Percentiles rank a stretch among this genome's conserved stretches.
Conservation (phyloP, 2,329 filamentous ascomycete genomes). For the Thelonectria blattea region DNA sequence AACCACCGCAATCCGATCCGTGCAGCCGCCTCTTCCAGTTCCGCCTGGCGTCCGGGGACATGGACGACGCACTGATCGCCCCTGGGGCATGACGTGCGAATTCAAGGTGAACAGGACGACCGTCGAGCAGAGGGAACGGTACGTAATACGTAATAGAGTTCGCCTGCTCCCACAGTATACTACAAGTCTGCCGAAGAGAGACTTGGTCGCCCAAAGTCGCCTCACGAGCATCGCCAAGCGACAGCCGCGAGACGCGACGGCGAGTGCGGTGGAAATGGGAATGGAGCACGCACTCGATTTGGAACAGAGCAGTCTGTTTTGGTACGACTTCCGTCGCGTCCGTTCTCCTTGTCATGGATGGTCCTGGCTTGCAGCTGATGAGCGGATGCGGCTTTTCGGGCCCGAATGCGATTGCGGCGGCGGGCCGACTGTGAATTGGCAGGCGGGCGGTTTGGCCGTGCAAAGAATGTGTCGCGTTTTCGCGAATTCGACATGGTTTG, state of each 20-base stretch:
- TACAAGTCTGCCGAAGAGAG: no score
- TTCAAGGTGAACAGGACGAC: no score
- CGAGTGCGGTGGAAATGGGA: neutral
- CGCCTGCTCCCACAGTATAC: no score
- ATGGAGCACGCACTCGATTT: neutral
- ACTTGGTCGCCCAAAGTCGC: no score
- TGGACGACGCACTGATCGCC: conserved; percentile 23
- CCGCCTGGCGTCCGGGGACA: conserved; percentile 18
- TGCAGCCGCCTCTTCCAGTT: conserved; percentile 15
- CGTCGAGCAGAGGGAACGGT: no score
- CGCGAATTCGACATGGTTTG: neutral
- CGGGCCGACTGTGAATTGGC: conserved; percentile 17
- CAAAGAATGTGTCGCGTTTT: neutral
- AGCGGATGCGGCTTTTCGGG: conserved; percentile 12
- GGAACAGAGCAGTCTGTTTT: neutral
- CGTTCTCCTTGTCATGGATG: conserved; percentile 1
- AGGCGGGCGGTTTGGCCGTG: neutral
- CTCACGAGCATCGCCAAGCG: neutral
- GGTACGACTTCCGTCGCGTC: neutral
- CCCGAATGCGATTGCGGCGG: conserved; percentile 9
- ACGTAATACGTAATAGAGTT: no score
- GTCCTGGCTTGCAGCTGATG: neutral
- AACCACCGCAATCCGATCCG: conserved; percentile 23
- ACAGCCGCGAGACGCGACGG: neutral
- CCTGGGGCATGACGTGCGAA: conserved; percentile 13